phyloP scores from a whole-genome alignment of 139 green algal genomes.

The Volvox reticuliferus region DNA sequence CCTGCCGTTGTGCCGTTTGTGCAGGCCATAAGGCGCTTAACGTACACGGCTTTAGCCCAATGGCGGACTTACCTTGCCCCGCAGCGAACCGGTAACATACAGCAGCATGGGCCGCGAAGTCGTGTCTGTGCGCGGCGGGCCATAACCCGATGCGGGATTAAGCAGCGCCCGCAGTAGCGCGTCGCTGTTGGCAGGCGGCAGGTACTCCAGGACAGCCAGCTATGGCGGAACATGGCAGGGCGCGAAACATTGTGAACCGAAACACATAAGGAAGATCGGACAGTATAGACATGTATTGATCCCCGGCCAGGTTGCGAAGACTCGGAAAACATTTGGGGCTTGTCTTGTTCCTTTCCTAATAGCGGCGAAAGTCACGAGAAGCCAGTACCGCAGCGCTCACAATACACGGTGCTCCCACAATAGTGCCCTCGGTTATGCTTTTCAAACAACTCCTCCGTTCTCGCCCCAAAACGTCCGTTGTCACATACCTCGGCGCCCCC shows the following conservation, averaged over 20 bases:
- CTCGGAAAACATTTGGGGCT: not conserved
- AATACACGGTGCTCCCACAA: too few species aligned
- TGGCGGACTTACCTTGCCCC: not conserved
- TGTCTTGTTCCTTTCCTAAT: not conserved
- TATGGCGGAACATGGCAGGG: not conserved
- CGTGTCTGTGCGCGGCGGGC: not conserved
- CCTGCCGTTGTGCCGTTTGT: too few species aligned
- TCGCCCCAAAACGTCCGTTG: too few species aligned
- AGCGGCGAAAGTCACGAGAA: too few species aligned
- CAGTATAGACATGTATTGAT: too few species aligned
- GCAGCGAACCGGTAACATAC: conserved; percentile 13
- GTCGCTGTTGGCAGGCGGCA: not conserved
- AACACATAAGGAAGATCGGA: too few species aligned
- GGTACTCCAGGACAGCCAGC: not conserved
- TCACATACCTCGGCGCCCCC: not conserved
- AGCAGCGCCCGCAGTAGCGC: not conserved
- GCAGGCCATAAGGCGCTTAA: too few species aligned
- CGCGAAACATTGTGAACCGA: too few species aligned
- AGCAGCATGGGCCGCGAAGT: conserved; percentile 12
- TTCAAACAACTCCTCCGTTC: too few species aligned
- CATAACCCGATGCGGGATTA: not conserved
- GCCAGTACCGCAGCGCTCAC: too few species aligned
- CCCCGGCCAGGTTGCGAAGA: not conserved
- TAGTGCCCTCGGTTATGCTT: too few species aligned
- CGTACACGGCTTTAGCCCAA: not conserved